Conservation (phyloP, 768 basidiomycete species). For the Kwoniella bestiolae region DNA sequence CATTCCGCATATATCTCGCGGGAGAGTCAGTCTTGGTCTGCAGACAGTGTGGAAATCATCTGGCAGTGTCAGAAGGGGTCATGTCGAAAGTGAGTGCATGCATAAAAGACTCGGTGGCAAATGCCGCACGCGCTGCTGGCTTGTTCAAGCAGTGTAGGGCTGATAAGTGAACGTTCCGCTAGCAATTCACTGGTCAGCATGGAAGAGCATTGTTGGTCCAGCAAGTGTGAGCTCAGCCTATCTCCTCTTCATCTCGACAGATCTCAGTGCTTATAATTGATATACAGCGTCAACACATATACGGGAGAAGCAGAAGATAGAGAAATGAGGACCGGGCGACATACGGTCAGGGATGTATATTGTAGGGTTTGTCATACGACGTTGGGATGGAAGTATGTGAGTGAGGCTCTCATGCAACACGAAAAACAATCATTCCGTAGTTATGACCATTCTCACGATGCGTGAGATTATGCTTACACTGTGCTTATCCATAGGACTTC, state of each 20-base stretch:
- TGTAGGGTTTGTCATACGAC: slow-evolving; percentile 85
- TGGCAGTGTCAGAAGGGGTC: slow-evolving; percentile 50
- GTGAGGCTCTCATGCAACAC: slow-evolving; percentile 35
- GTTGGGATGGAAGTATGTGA: slow-evolving; percentile 98
- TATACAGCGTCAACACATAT: slow-evolving; percentile 79
- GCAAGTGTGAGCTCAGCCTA: slow-evolving; percentile 83
- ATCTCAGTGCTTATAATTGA: not conserved
- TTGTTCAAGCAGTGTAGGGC: slow-evolving; percentile 3
- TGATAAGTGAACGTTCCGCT: slow-evolving; percentile 22
- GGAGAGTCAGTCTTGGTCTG: slow-evolving; percentile 53
- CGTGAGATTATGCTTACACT: slow-evolving; percentile 5
- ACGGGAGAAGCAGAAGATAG: slow-evolving; percentile 89
- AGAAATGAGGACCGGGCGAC: slow-evolving; percentile 94
- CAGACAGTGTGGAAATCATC: slow-evolving; percentile 52
- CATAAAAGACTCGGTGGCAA: slow-evolving; percentile 12
- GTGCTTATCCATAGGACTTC: slow-evolving; percentile 67
- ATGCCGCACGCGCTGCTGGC: not conserved
- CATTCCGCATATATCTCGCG: slow-evolving; percentile 53
- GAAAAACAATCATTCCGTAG: not conserved
- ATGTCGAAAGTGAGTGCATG: slow-evolving; percentile 41
- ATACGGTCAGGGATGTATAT: slow-evolving; percentile 93
- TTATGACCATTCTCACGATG: too few species aligned
- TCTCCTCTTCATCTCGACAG: not conserved
- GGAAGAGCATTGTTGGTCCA: slow-evolving; percentile 94
- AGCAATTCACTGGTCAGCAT: slow-evolving; percentile 98